Conservation (phyloP, 177 flowering plant species). For the Vitis hybrid region DNA sequence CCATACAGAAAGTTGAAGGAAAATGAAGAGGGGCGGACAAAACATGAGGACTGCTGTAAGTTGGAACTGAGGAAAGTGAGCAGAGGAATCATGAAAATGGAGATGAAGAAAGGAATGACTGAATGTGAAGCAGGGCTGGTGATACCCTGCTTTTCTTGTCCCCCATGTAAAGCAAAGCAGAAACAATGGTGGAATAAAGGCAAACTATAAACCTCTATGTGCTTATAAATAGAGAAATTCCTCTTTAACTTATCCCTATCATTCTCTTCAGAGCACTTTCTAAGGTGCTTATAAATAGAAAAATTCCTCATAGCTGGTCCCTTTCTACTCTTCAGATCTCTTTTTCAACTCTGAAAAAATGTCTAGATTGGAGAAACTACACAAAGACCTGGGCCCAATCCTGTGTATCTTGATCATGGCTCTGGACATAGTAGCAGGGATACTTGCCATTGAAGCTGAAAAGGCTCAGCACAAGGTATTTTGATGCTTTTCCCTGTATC, state of each 20-base stretch:
- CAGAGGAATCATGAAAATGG: background rate
- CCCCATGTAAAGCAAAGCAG: slow-evolving; percentile 34
- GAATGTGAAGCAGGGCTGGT: background rate
- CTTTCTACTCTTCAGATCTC: background rate
- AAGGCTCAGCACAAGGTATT: slow-evolving; percentile 74
- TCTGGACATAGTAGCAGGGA: slow-evolving; percentile 71
- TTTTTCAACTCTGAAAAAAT: slow-evolving; percentile 4
- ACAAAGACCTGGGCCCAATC: slow-evolving; percentile 27
- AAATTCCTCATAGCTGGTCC: background rate
- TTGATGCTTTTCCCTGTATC: background rate
- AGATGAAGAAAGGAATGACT: background rate
- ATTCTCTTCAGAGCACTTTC: background rate
- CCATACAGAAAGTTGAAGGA: no score
- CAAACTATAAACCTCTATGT: no score
- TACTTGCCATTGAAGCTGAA: slow-evolving; percentile 86
- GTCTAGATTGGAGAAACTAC: slow-evolving; percentile 2
- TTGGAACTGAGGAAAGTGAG: no score
- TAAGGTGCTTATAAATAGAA: background rate
- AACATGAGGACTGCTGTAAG: no score
- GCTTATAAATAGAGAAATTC: background rate
- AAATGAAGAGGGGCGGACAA: no score
- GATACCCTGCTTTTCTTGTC: slow-evolving; percentile 52
- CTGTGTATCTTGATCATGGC: slow-evolving; percentile 55
- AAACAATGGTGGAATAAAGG: slow-evolving; percentile 32
- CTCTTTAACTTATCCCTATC: background rate